phyloP scores from a whole-genome alignment of 2,329 filamentous ascomycete genomes.

The Hansfordia pulvinata region DNA sequence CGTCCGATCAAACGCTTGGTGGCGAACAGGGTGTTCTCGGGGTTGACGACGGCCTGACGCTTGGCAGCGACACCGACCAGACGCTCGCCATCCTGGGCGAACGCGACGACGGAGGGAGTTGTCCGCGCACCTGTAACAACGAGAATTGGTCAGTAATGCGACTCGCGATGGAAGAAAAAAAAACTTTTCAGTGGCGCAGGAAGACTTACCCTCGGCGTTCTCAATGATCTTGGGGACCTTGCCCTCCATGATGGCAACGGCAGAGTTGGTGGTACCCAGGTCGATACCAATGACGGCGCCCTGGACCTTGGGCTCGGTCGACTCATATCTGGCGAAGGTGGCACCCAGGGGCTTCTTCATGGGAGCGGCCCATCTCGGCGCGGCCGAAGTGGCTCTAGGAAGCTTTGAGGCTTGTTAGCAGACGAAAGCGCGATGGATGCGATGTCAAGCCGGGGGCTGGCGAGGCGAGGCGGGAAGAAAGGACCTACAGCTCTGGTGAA shows the following conservation, averaged over 20 bases:
- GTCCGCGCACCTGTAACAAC: conserved; percentile 58
- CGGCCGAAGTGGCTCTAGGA: conserved; percentile 59
- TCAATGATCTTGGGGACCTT: conserved; percentile 93
- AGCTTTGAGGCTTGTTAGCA: conserved; percentile 37
- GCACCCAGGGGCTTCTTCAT: conserved; percentile 58
- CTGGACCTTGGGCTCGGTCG: conserved; percentile 77
- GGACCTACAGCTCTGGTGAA: conserved; percentile 61
- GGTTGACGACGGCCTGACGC: conserved; percentile 96
- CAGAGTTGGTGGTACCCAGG: conserved; percentile 95
- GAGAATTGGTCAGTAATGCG: conserved; percentile 7
- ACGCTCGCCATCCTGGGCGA: conserved; percentile 89
- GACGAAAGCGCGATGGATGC: conserved; percentile 2
- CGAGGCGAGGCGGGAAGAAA: conserved; percentile 1
- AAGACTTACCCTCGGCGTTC: conserved; percentile 82
- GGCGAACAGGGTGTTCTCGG: conserved; percentile 95
- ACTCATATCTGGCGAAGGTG: conserved; percentile 67
- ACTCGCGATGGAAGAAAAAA: no score
- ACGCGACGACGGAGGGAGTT: conserved; percentile 89
- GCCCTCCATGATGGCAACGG: conserved; percentile 95
- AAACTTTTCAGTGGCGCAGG: no score
- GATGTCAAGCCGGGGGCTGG: conserved; percentile 5
- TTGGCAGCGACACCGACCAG: conserved; percentile 95
- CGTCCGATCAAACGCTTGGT: conserved; percentile 98
- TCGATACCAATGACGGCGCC: conserved; percentile 97
- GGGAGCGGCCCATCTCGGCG: conserved; percentile 53